phyloP scores from a whole-genome alignment of 495 filamentous ascomycete species.

The Neurospora sublineolata region DNA sequence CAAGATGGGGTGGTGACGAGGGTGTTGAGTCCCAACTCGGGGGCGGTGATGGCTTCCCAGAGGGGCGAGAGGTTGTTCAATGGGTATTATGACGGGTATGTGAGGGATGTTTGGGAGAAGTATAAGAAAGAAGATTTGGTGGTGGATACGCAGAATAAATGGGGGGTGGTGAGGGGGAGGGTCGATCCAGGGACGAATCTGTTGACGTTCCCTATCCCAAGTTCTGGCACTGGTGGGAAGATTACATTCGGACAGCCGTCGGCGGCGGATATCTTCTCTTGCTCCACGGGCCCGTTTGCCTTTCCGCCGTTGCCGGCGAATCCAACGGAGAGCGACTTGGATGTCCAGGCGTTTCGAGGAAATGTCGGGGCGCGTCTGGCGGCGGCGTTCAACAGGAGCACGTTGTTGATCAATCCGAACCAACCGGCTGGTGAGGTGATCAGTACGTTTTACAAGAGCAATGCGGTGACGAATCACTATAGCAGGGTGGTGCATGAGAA shows the following conservation, averaged over 20 bases:
- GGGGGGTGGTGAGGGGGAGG: slow-evolving; percentile 36
- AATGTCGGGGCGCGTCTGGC: slow-evolving; percentile 54
- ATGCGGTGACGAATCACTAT: slow-evolving; percentile 58
- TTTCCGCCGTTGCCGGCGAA: slow-evolving; percentile 39
- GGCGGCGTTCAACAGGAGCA: slow-evolving; percentile 59
- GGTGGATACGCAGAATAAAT: slow-evolving; percentile 52
- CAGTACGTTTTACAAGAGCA: slow-evolving; percentile 40
- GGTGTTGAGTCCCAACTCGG: slow-evolving; percentile 56
- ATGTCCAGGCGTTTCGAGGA: slow-evolving; percentile 9
- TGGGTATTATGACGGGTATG: slow-evolving; percentile 53
- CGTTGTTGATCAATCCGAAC: slow-evolving; percentile 36
- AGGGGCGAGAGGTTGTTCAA: slow-evolving; percentile 39
- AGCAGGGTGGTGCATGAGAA: slow-evolving; percentile 52
- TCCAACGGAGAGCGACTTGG: slow-evolving; percentile 17
- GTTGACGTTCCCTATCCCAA: slow-evolving; percentile 36
- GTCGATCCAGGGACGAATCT: slow-evolving; percentile 29
- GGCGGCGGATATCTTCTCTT: slow-evolving; percentile 56
- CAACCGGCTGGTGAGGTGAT: slow-evolving; percentile 40
- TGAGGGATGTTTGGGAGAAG: slow-evolving; percentile 51
- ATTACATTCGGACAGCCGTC: slow-evolving; percentile 43
- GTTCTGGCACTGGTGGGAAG: slow-evolving; percentile 14
- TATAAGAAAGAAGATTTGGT: slow-evolving; percentile 40
- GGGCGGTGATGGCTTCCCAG: slow-evolving; percentile 27
- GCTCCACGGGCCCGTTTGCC: slow-evolving; percentile 46
- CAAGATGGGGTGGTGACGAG: slow-evolving; percentile 16